phyloP scores from a whole-genome alignment of 768 basidiomycete genomes.

The Russula emetica region DNA sequence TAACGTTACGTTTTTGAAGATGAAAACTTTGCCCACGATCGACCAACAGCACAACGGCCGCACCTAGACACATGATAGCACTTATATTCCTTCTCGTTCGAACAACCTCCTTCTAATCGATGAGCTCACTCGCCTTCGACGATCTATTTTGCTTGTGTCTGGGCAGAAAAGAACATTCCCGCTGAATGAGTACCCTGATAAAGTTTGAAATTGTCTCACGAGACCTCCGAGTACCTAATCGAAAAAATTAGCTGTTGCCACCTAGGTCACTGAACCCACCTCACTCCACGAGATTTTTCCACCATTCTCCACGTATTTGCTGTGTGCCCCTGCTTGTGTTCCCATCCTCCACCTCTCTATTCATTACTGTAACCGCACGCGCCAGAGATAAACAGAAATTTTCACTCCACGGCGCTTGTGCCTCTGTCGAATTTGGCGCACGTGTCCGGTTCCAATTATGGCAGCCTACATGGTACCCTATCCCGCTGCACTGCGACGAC shows the following conservation, averaged over 20 bases:
- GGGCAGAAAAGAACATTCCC: not conserved
- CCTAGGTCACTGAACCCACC: not conserved
- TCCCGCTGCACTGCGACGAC: not conserved
- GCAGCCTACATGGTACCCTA: not conserved
- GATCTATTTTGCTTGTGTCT: not conserved
- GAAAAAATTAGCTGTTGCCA: too few relatives aligned
- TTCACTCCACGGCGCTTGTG: not conserved
- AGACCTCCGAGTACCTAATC: too few relatives aligned
- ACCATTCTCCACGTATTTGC: not conserved
- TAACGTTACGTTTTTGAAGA: not conserved
- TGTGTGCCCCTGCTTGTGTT: not conserved
- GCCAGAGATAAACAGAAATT: not conserved
- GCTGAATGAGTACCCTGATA: not conserved
- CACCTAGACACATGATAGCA: conserved; percentile 3
- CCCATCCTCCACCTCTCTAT: not conserved
- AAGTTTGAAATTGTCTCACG: not conserved
- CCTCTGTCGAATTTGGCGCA: not conserved
- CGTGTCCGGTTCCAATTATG: not conserved
- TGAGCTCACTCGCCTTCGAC: not conserved
- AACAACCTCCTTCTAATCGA: not conserved
- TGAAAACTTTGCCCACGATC: not conserved
- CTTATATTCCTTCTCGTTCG: not conserved
- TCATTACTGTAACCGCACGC: not conserved
- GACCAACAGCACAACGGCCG: conserved; percentile 9
- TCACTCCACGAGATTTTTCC: not conserved